A percentile compares a stretch with the other conserved stretches of the same genome.
Evolutionary conservation across 2,329 filamentous ascomycete genomes (phyloP).

Genomic region (Colletotrichum coccodes): DNA sequence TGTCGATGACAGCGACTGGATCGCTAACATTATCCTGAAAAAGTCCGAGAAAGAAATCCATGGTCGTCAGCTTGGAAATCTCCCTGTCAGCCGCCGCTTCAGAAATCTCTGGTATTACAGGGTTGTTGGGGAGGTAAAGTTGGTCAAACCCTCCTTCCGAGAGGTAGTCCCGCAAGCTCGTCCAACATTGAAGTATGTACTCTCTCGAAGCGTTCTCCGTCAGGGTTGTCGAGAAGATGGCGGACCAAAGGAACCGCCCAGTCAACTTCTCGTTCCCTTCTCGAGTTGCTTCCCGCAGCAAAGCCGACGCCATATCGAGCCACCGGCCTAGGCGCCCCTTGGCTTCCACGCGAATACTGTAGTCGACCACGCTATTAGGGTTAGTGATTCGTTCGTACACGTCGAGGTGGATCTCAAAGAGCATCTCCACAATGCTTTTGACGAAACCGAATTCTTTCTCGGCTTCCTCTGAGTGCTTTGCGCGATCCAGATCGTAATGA

Average conservation of each 20-base stretch:
- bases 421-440: slow-evolving; percentile 60
- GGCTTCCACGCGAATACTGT: slow-evolving; percentile 58
- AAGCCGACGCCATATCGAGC: slow-evolving; percentile 59
- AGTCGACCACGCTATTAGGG: slow-evolving; percentile 64
- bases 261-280: slow-evolving; percentile 51
- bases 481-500: slow-evolving; percentile 49
- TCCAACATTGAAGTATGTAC: slow-evolving; percentile 68
- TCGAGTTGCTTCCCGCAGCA: slow-evolving; percentile 49
- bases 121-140: slow-evolving; percentile 82
- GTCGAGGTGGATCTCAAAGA: slow-evolving; percentile 71
- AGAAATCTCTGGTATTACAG: slow-evolving; percentile 88
- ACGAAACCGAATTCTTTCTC: slow-evolving; percentile 12
- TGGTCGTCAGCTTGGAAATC: slow-evolving; percentile 90
- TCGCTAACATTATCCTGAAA: slow-evolving; percentile 87
- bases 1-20: slow-evolving; percentile 87
- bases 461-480: background rate
- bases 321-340: slow-evolving; percentile 61
- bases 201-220: slow-evolving; percentile 64
- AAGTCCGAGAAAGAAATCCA: slow-evolving; percentile 93
- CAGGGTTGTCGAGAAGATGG: slow-evolving; percentile 63
- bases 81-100: slow-evolving; percentile 86
- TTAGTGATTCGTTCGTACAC: slow-evolving; percentile 69
- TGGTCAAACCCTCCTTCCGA: slow-evolving; percentile 50
- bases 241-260: slow-evolving; percentile 68
- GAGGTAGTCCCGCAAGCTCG: slow-evolving; percentile 64